Evolutionary conservation across 2,329 filamentous ascomycete species (phyloP).

Genomic region (Verticillium tricorpus): DNA sequence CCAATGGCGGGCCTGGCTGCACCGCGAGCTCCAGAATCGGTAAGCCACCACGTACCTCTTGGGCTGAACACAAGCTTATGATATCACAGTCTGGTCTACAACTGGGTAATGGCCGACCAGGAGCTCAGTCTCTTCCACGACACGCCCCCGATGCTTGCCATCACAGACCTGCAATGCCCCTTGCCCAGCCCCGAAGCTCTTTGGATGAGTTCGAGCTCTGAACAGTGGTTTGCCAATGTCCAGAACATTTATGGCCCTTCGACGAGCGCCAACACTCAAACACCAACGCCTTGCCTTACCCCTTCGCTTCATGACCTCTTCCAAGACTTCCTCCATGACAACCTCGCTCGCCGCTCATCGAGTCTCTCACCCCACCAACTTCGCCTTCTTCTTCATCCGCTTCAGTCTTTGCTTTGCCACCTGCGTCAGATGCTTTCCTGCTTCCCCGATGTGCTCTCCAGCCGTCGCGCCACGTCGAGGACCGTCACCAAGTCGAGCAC

Average conservation of each 20-base stretch:
- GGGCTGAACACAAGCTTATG: constrained; percentile 17
- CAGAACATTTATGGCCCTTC: constrained; percentile 50
- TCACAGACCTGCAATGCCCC: constrained; percentile 60
- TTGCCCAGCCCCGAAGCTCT: constrained; percentile 58
- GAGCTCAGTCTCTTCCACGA: constrained; percentile 66
- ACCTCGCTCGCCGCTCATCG: constrained; percentile 44
- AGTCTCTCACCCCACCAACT: constrained; percentile 50
- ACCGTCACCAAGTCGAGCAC: constrained; percentile 56
- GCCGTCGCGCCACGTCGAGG: constrained; percentile 33
- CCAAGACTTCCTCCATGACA: constrained; percentile 62
- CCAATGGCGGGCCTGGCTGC: constrained; percentile 61
- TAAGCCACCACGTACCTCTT: constrained; percentile 27
- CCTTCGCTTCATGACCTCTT: constrained; percentile 62
- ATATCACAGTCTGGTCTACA: constrained; percentile 59
- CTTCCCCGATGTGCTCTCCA: constrained; percentile 51
- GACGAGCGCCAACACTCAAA: constrained; percentile 44
- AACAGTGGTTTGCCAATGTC: constrained; percentile 55
- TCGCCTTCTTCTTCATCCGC: constrained; percentile 62
- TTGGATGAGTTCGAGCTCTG: constrained; percentile 56
- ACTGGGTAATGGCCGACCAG: constrained; percentile 71
- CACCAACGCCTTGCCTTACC: constrained; percentile 34
- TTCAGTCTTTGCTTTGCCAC: constrained; percentile 62
- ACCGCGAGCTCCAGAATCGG: constrained; percentile 60
- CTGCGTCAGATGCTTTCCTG: constrained; percentile 61
- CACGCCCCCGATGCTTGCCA: constrained; percentile 55